phyloP scores from a whole-genome alignment of 2,329 filamentous ascomycete genomes.

The Ophiosphaerella narmari region DNA sequence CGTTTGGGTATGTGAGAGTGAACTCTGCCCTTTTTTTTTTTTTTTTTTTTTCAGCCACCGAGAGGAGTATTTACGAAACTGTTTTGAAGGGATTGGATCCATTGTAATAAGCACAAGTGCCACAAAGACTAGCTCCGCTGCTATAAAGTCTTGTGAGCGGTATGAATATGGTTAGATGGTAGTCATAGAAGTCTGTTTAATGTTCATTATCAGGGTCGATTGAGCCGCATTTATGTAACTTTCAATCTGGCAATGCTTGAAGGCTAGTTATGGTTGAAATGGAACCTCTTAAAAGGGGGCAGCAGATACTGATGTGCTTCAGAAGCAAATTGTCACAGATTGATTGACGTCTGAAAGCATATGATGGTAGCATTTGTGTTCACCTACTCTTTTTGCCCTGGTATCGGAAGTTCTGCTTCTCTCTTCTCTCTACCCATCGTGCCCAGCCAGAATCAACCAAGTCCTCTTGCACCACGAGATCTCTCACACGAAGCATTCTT shows the following conservation, averaged over 20 bases:
- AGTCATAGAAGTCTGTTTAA: conserved; percentile 22
- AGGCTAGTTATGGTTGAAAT: too few species aligned
- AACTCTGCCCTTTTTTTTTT: too few species aligned
- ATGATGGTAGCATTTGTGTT: not conserved
- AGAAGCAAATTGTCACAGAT: not conserved
- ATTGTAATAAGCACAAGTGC: conserved; percentile 33
- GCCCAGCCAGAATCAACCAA: conserved; percentile 91
- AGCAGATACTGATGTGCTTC: conserved; percentile 14
- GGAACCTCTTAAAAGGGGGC: too few species aligned
- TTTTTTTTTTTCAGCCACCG: too few species aligned
- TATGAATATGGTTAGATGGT: conserved; percentile 19
- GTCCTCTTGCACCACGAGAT: conserved; percentile 87
- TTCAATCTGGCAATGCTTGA: too few species aligned
- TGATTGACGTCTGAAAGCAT: not conserved
- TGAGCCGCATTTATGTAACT: too few species aligned
- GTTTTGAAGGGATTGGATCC: too few species aligned
- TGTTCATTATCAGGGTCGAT: too few species aligned
- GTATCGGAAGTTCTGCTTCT: conserved; percentile 22
- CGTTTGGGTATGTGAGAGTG: too few species aligned
- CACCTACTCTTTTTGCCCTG: conserved; percentile 34
- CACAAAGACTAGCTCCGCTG: conserved; percentile 26
- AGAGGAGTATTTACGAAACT: too few species aligned
- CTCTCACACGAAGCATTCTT: conserved; percentile 72
- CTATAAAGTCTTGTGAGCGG: conserved; percentile 16
- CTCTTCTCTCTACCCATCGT: conserved; percentile 71